phyloP scores from a whole-genome alignment of 73 alveolate species.

The Symbiodinium pilosum region DNA sequence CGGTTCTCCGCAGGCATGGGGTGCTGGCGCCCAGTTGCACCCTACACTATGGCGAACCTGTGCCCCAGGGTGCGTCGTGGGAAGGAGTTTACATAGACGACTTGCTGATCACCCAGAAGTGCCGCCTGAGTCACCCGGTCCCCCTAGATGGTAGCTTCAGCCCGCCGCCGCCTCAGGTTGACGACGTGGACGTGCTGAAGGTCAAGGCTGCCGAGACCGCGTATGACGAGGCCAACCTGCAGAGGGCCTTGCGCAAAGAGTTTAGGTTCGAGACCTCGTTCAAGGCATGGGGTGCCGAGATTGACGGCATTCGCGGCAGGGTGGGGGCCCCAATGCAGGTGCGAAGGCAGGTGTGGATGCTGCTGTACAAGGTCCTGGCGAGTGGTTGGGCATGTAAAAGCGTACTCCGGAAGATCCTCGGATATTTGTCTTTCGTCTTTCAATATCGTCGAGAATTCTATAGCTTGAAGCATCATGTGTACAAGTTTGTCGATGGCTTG shows the following conservation, averaged over 20 bases:
- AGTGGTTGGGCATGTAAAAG: neutral
- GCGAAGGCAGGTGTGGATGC: neutral
- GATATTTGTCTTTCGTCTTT: neutral
- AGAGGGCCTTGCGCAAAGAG: neutral
- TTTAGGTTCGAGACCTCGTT: neutral
- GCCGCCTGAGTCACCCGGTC: too few relatives aligned
- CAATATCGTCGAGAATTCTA: neutral
- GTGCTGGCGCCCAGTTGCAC: neutral
- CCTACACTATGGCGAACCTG: neutral
- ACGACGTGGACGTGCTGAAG: neutral
- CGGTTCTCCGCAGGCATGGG: neutral
- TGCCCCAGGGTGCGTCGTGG: neutral
- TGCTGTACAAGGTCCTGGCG: neutral
- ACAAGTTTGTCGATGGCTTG: neutral
- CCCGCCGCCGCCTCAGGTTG: neutral
- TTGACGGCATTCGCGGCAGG: slow-evolving; percentile 17
- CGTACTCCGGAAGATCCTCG: neutral
- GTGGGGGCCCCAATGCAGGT: neutral
- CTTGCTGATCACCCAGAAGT: neutral
- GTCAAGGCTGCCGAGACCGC: neutral
- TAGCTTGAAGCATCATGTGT: neutral
- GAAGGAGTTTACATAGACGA: slow-evolving; percentile 41
- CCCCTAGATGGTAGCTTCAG: neutral
- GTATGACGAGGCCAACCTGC: neutral
- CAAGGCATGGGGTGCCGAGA: slow-evolving; percentile 51